phyloP scores from a whole-genome alignment of 2,329 filamentous ascomycete species.

The Cladophialophora chaetospira region DNA sequence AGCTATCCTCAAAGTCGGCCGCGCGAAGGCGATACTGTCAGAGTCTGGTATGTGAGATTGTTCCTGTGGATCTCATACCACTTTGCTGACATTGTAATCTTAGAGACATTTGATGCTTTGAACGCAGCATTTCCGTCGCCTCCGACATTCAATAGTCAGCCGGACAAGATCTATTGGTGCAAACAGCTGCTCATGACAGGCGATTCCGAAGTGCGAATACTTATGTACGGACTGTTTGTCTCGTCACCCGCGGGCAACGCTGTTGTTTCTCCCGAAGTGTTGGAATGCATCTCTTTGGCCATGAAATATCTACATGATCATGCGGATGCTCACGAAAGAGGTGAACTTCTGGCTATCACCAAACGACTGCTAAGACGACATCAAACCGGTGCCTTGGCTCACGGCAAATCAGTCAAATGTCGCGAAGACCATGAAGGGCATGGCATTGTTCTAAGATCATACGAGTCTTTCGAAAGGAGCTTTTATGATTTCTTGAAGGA shows the following conservation, averaged over 20 bases:
- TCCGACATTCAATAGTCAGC: not conserved
- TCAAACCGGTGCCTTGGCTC: conserved; percentile 8
- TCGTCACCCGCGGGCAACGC: conserved; percentile 73
- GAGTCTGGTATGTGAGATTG: conserved; percentile 16
- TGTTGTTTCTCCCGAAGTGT: conserved; percentile 65
- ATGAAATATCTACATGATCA: conserved; percentile 77
- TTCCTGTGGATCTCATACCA: too few relatives aligned
- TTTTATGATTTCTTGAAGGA: conserved; percentile 40
- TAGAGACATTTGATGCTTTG: conserved; percentile 16
- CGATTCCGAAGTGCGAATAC: conserved; percentile 68
- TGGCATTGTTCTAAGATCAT: conserved; percentile 7
- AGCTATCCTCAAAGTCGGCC: conserved; percentile 28
- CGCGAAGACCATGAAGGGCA: not conserved
- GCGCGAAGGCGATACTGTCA: conserved; percentile 18
- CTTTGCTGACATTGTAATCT: not conserved
- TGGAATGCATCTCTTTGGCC: conserved; percentile 65
- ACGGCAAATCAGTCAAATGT: conserved; percentile 1
- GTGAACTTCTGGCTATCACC: conserved; percentile 74
- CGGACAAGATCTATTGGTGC: conserved; percentile 26
- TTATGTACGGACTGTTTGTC: conserved; percentile 79
- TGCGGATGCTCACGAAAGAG: conserved; percentile 80
- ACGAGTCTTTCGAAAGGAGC: conserved; percentile 16
- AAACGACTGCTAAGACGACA: conserved; percentile 60
- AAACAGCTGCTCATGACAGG: conserved; percentile 47
- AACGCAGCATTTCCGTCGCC: not conserved